phyloP scores from a whole-genome alignment of 1,139 yeast species.

The Cylindricascospora bacillispora region DNA sequence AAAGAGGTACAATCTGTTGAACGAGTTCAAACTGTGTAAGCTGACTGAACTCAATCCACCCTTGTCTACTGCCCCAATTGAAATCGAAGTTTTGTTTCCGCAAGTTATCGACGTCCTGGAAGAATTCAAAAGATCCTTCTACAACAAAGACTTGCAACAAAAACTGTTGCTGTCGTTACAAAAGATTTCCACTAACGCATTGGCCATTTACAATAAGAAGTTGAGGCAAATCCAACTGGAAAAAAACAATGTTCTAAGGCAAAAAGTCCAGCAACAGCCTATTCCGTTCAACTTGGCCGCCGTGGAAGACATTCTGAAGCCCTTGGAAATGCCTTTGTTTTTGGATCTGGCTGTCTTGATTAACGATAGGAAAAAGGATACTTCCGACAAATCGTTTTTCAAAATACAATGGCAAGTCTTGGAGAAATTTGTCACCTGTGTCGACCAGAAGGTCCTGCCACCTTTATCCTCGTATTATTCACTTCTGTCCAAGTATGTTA shows the following conservation, averaged over 20 bases:
- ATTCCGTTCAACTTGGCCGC: constrained; percentile 18
- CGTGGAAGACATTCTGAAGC: constrained; percentile 27
- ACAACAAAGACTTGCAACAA: constrained; percentile 18
- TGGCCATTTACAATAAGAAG: constrained; percentile 37
- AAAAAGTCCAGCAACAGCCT: constrained; percentile 22
- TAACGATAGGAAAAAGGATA: constrained; percentile 17
- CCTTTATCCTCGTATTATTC: constrained; percentile 4
- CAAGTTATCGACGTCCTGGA: constrained; percentile 5
- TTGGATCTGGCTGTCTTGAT: constrained; percentile 25
- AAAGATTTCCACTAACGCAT: constrained; percentile 26
- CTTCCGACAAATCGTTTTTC: constrained; percentile 15
- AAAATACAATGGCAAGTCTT: constrained; percentile 21
- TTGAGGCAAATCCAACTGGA: constrained; percentile 33
- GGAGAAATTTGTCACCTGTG: constrained; percentile 11
- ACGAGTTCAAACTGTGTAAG: constrained; percentile 17
- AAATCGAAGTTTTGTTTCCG: constrained; percentile 3
- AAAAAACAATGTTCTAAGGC: constrained; percentile 23
- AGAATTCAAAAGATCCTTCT: constrained; percentile 12
- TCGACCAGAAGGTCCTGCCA: constrained; percentile 15
- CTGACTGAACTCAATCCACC: constrained; percentile 11
- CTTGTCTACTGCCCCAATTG: constrained; percentile 7
- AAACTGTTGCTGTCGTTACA: constrained; percentile 14
- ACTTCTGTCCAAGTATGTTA: background rate
- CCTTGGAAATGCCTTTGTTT: constrained; percentile 25
- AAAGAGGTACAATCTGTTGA: constrained; percentile 17